phyloP scores from a whole-genome alignment of 2,329 filamentous ascomycete species.

The Verticillium longisporum region DNA sequence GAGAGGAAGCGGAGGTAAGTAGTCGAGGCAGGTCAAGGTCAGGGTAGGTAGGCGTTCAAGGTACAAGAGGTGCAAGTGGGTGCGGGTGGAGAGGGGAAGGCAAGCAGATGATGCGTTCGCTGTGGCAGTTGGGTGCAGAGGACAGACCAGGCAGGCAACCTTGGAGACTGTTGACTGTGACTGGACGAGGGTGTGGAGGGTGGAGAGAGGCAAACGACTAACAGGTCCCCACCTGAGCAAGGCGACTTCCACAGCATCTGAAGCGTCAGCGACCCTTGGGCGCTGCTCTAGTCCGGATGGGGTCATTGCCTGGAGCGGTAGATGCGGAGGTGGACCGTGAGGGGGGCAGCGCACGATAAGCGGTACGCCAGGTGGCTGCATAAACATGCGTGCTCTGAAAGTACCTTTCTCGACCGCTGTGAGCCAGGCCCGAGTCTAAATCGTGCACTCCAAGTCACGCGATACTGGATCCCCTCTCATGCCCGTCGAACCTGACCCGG shows the following conservation, averaged over 20 bases:
- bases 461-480: not conserved
- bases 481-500: not conserved
- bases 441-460: not conserved
- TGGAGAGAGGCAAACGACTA: not conserved
- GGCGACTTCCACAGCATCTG: not conserved
- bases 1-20: slow-evolving; percentile 1
- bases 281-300: not conserved
- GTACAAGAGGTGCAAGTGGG: not conserved
- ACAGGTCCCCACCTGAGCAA: not conserved
- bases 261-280: not conserved
- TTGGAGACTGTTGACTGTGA: not conserved
- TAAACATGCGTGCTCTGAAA: not conserved
- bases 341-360: not conserved
- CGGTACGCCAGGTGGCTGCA: not conserved
- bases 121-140: not conserved
- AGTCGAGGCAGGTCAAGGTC: not conserved
- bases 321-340: not conserved
- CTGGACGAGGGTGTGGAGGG: not conserved
- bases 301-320: not conserved
- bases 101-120: not conserved
- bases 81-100: not conserved
- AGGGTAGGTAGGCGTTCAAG: not conserved
- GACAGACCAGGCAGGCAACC: not conserved
- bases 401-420: not conserved
- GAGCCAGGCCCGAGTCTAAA: not conserved